Evolutionary conservation across 2,329 filamentous ascomycete genomes (phyloP), one percentile per base, ranked within the genome.

Genomic region (Trichothecium roseum): DNA sequence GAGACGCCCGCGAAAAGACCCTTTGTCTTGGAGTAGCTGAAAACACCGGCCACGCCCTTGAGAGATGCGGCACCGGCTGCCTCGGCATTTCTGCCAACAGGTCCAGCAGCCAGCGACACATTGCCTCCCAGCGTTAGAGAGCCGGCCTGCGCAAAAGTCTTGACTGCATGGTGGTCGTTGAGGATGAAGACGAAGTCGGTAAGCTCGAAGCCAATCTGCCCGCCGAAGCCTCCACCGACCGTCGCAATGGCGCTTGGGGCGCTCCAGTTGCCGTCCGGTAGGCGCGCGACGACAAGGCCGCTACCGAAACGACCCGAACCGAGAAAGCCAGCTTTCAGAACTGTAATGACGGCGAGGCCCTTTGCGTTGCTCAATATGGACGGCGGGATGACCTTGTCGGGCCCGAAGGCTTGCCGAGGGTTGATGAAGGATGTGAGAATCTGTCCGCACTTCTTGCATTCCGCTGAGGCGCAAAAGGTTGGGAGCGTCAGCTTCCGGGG

Each of bases 151-250:
- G 88, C 86, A 60, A 98, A 96, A 8, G 89, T 88, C 58, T 85
- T 85, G 45, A 98, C 89, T 30, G 91, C 89, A 39, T 69, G 76
- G 29, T 78, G 68, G 54, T 98, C 89, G 63, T 98, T 98, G 45
- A 98, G 78, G 45, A 98, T 95, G 63, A 98, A 96, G 55, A 98
- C 91, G 55, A 98, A 98, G 57, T 91, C 85, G 40, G 85, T 91
- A 42, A 93, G 61, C 59, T 93, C 85, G 58, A 89, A 84, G 26
- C 84, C 84, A 51, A 93, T 85, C 62, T 91, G 84, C 28, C 84
- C 84, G 46, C 84, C 84, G 45, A 93, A 84, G 17, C 84, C 85
- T 37, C 80, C 85, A 46, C 85, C 85, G 18, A 81, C 78, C 2
- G 83, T 87, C 35, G 80, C 79, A 51, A 91, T 87, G 35, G 84